Evolutionary conservation across 2,329 filamentous ascomycete species (phyloP).

Genomic region (Samsoniella hepiali): DNA sequence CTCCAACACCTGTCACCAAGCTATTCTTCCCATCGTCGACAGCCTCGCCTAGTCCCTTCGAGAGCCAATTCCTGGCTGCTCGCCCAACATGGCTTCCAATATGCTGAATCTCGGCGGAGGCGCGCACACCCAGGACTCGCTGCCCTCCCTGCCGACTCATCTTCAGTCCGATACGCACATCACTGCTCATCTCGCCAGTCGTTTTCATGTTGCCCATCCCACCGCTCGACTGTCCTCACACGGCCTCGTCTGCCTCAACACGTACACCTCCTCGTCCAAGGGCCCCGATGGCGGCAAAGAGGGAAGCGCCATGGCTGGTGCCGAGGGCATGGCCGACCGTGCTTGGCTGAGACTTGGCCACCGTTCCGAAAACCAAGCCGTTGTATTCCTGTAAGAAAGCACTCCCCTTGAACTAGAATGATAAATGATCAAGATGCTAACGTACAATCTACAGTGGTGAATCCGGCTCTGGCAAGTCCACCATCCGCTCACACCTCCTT

Average conservation of each 20-base stretch:
- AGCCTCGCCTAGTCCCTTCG: constrained; percentile 8
- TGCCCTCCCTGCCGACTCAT: constrained; percentile 84
- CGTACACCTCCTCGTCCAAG: constrained; percentile 83
- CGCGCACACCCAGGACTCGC: constrained; percentile 76
- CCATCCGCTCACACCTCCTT: constrained; percentile 82
- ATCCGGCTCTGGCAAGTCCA: constrained; percentile 94
- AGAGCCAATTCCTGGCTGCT: constrained; percentile 31
- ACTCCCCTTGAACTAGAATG: background rate
- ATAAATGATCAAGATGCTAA: constrained; percentile 24
- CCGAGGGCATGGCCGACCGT: constrained; percentile 84
- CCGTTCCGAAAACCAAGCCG: constrained; percentile 87
- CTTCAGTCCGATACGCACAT: constrained; percentile 74
- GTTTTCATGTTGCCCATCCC: constrained; percentile 87
- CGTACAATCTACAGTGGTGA: constrained; percentile 64
- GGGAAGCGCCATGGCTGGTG: constrained; percentile 87
- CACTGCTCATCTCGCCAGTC: constrained; percentile 78
- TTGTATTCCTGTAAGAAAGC: constrained; percentile 80
- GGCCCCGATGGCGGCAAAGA: constrained; percentile 88
- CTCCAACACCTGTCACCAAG: background rate
- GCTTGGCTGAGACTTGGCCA: constrained; percentile 83
- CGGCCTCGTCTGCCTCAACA: constrained; percentile 88
- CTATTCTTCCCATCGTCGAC: background rate
- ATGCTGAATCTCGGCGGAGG: constrained; percentile 53
- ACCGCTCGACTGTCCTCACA: constrained; percentile 89
- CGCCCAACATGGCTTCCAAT: constrained; percentile 58